These are phyloP conservation scores for Trapa incisa DNA, from an alignment of 345 rosid genomes.

Conservation along the genomic window DNA sequence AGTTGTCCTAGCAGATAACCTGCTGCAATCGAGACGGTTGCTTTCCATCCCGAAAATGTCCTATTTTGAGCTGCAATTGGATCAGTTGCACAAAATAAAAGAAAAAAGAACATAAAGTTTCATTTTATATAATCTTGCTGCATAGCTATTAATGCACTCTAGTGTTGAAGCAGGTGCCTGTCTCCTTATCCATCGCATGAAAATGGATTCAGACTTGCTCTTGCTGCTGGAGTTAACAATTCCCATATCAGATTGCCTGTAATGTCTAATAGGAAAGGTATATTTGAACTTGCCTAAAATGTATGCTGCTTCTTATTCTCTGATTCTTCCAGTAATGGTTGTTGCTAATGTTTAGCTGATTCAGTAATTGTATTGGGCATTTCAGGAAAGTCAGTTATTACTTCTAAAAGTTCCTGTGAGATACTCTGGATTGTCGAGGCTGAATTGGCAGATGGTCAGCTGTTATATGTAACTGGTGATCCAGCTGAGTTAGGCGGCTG, in stretches of 20 bases:
- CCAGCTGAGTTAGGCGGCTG: slow-evolving; percentile 62
- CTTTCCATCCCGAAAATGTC: too few relatives aligned
- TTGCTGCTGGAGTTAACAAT: slow-evolving; percentile 29
- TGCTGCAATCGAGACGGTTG: too few relatives aligned
- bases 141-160: slow-evolving; percentile 7
- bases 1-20: neutral
- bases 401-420: slow-evolving; percentile 35
- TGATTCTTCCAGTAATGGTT: neutral
- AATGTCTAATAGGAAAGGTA: slow-evolving; percentile 44
- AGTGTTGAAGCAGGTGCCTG: slow-evolving; percentile 34
- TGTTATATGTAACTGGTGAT: slow-evolving; percentile 68
- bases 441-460: slow-evolving; percentile 48
- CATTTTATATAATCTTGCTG: neutral
- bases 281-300: neutral
- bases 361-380: slow-evolving; percentile 12
- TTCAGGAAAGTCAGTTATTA: slow-evolving; percentile 33
- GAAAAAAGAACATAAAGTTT: neutral
- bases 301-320: neutral
- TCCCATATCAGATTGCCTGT: slow-evolving; percentile 26
- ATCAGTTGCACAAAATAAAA: neutral
- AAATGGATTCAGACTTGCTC: slow-evolving; percentile 25
- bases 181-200: slow-evolving; percentile 27
- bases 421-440: slow-evolving; percentile 79
- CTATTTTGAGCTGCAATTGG: neutral
- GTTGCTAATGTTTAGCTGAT: slow-evolving; percentile 3